Percentiles rank a stretch among this genome's conserved stretches.
These are phyloP conservation scores for Penicillium freii DNA, from an alignment of 2,329 filamentous ascomycete genomes.

Conservation along the genomic window DNA sequence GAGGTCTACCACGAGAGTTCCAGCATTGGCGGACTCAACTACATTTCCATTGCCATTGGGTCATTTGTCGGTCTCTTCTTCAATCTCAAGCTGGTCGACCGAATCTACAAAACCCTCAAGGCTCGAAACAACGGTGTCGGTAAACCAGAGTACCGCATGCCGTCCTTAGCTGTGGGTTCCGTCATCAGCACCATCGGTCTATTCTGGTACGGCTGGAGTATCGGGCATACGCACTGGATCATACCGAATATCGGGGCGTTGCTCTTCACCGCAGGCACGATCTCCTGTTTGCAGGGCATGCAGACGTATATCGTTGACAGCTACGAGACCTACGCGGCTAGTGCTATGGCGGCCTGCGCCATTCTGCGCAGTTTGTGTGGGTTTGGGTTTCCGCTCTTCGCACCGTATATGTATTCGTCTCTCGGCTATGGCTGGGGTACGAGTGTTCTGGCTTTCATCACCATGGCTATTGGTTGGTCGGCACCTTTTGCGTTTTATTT, in stretches of 20 bases:
- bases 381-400: constrained; percentile 35
- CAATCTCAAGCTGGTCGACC: neutral
- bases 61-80: neutral
- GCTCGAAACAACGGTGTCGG: neutral
- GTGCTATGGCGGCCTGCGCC: constrained; percentile 25
- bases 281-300: constrained; percentile 37
- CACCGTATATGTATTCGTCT: constrained; percentile 30
- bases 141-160: neutral
- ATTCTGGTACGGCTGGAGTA: constrained; percentile 45
- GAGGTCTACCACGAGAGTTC: neutral
- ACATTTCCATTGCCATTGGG: neutral
- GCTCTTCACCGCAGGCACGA: constrained; percentile 46
- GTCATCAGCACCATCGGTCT: constrained; percentile 36
- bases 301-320: constrained; percentile 39
- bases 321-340: constrained; percentile 32
- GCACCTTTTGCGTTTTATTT: constrained; percentile 32
- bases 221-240: constrained; percentile 27
- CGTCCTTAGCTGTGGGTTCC: neutral
- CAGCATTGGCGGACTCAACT: neutral
- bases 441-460: constrained; percentile 35
- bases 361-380: constrained; percentile 30
- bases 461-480: constrained; percentile 37
- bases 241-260: constrained; percentile 51
- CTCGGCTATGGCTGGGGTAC: constrained; percentile 33
- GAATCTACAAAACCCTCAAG: neutral